Base-by-base conservation (phyloP, 805 yeast species). In the Zygotorulaspora danielsina region DNA sequence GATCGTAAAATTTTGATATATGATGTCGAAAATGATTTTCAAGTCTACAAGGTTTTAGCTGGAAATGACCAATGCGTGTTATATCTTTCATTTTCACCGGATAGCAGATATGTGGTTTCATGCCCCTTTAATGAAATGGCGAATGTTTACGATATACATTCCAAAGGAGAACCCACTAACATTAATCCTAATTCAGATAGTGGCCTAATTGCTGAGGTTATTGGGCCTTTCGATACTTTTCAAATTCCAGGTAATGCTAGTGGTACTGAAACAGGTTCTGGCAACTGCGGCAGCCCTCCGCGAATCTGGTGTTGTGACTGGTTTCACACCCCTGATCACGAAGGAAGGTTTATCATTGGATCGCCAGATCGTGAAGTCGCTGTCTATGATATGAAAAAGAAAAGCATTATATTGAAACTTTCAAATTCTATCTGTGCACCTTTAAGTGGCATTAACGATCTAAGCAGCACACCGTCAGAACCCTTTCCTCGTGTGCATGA, bases 11-110 rank as follows among this genome's bases (percentile, higher is more conserved):
- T 85, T 25, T 63, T 77, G 21, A 68, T 88, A 9, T 87, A 84
- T 65, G 82, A 81, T 56, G 82, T 80, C 2, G 55, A 64, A 3
- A 66, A 78, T 31, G 64, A 65, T 25, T 76, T 69, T 50, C 52
- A 54, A 29, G 48, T 65, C 15, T 52, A 59, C 52, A 68, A 54
- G 44, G 66, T 51, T 8, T 55, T 77, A 6, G 53, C 55, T 6
- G 76, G 73, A 3, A 77, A 73, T 46, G 61, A 65, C 3, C 75
- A 76, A 37, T 70, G 81, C 2, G 73, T 85, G 4, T 71, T 81
- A 31, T 81, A 78, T 53, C 69, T 82, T 15, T 70, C 84, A 7
- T 89, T 95, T 83, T 84, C 89, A 3, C 80, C 80, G 0, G 79
- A 80, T 51, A 89, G 85, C 52, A 54, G 71, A 5, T 73, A 72